phyloP scores from a whole-genome alignment of 768 basidiomycete species.

The Mycena venus region DNA sequence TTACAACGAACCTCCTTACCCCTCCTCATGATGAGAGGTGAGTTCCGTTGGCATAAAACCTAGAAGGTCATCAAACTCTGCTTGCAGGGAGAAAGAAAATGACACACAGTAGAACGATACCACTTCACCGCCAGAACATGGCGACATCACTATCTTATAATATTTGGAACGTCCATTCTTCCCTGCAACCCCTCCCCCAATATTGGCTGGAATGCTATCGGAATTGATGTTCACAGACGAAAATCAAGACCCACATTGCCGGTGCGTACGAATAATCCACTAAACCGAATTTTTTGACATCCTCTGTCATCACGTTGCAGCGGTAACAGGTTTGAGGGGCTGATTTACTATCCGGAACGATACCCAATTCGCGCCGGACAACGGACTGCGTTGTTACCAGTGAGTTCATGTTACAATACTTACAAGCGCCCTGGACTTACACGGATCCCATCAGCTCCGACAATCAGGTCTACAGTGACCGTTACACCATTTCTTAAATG shows the following conservation, averaged over 20 bases:
- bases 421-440: not conserved
- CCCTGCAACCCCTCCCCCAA: conserved; percentile 47
- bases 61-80: conserved; percentile 2
- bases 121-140: conserved; percentile 45
- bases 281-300: conserved; percentile 45
- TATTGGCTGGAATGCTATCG: conserved; percentile 39
- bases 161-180: conserved; percentile 47
- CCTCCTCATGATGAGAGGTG: conserved; percentile 48
- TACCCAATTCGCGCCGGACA: conserved; percentile 41
- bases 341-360: conserved; percentile 44
- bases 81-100: not conserved
- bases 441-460: conserved; percentile 47
- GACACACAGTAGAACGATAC: conserved; percentile 47
- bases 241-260: conserved; percentile 40
- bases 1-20: not conserved
- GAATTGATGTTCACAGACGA: not conserved
- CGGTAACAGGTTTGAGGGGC: conserved; percentile 50
- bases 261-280: conserved; percentile 46
- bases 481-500: conserved; percentile 25
- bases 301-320: conserved; percentile 45
- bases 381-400: conserved; percentile 34
- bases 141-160: conserved; percentile 51
- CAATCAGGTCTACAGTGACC: conserved; percentile 44
- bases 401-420: not conserved
- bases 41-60: conserved; percentile 51